Conservation (phyloP, 2,329 filamentous ascomycete genomes). For the Colletotrichum eleusines region DNA sequence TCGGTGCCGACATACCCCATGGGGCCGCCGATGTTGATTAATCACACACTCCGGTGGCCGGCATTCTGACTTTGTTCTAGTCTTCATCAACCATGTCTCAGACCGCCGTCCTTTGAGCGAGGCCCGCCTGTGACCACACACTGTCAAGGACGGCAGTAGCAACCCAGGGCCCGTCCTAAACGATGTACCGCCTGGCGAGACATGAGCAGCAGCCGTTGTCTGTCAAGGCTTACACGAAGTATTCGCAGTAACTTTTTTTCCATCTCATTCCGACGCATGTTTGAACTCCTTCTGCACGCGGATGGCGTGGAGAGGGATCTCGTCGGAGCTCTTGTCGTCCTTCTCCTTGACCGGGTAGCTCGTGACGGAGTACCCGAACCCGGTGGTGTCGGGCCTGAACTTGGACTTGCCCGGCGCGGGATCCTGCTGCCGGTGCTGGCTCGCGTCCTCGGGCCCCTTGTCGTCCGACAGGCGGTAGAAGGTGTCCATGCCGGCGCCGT, state of each 20-base stretch:
- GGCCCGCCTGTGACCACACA: background rate
- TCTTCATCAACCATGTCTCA: background rate
- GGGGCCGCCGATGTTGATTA: background rate
- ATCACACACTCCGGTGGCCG: background rate
- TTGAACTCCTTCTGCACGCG: constrained; percentile 54
- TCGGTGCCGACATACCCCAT: background rate
- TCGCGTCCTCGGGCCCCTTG: constrained; percentile 45
- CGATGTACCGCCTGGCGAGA: too few relatives aligned
- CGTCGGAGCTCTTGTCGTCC: constrained; percentile 50
- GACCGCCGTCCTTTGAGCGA: background rate
- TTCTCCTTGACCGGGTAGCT: constrained; percentile 47
- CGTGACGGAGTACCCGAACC: constrained; percentile 49
- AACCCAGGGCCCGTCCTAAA: too few relatives aligned
- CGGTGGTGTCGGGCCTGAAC: constrained; percentile 49
- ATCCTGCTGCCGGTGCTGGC: background rate
- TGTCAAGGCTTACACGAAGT: background rate
- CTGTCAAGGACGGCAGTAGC: too few relatives aligned
- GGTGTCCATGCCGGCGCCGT: constrained; percentile 37
- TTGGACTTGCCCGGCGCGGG: constrained; percentile 40
- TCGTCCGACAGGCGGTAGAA: constrained; percentile 53
- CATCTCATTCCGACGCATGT: constrained; percentile 42
- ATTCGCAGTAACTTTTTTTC: too few relatives aligned
- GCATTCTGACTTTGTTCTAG: background rate
- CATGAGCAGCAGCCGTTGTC: background rate
- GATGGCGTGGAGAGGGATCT: constrained; percentile 55